Evolutionary conservation across 164 flowering plant species (phyloP), one percentile per base, ranked within the genome.

Genomic region (Saururus chinensis): DNA sequence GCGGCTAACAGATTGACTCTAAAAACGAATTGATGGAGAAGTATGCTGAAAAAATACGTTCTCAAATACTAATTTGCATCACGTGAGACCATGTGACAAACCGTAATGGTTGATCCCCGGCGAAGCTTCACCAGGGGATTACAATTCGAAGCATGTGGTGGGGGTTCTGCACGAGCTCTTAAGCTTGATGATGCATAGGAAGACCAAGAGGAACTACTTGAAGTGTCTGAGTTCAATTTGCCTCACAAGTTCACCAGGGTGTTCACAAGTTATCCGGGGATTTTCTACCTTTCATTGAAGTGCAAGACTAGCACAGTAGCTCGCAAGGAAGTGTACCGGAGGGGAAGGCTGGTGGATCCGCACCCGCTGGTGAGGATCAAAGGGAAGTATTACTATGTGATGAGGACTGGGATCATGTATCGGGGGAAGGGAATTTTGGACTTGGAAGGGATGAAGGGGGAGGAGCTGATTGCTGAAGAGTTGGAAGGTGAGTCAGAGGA

Each of bases 11-110:
- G 23, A 81, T 93, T 52, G 95, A 90, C 64, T 91, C 89, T 0
- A 69, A 70, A n/a, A 93, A 96, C 57, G 95, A 93, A 23, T 76
- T 93, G 21, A 90, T 93, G 99, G 99, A 93, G 88, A 93, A n/a
- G n/a, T n/a, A n/a, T n/a, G n/a, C n/a, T n/a, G n/a, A n/a, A n/a
- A n/a, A n/a, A n/a, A n/a, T n/a, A n/a, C n/a, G n/a, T n/a, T n/a
- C n/a, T n/a, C n/a, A n/a, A n/a, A n/a, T n/a, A n/a, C n/a, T n/a
- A n/a, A n/a, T n/a, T n/a, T n/a, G n/a, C n/a, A n/a, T n/a, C n/a
- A n/a, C n/a, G n/a, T n/a, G n/a, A n/a, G n/a, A n/a, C n/a, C n/a
- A n/a, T n/a, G n/a, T n/a, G n/a, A n/a, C n/a, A n/a, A n/a, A n/a
- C n/a, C n/a, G n/a, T n/a, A n/a, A n/a, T n/a, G n/a, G n/a, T n/a